Percentiles rank a stretch among this genome's conserved stretches.
Conservation (phyloP, 305 asterid genomes). For the Stenogyne calaminthoides region DNA sequence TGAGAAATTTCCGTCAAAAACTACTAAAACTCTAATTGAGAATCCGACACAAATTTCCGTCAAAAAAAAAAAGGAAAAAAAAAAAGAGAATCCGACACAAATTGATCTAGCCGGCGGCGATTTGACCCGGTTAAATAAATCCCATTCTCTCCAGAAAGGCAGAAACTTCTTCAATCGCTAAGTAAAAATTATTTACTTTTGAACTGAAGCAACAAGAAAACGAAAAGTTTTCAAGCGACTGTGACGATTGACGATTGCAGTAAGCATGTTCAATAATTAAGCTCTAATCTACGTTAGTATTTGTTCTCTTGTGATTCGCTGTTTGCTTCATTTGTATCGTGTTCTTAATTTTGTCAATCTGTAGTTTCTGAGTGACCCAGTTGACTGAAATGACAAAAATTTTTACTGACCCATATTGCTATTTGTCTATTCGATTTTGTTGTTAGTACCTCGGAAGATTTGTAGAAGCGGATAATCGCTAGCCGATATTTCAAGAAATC, state of each 20-base stretch:
- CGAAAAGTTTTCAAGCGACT: not conserved
- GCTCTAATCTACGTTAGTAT: not conserved
- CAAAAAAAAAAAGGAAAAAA: no score
- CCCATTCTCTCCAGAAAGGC: slow-evolving; percentile 15
- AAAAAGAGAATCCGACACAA: no score
- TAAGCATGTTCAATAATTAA: slow-evolving; percentile 11
- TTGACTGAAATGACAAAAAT: slow-evolving; percentile 2
- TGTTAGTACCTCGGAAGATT: slow-evolving; percentile 13
- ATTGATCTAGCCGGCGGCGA: not conserved
- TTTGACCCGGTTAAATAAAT: slow-evolving; percentile 12
- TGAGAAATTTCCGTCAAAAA: no score
- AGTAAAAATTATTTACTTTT: not conserved
- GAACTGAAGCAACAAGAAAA: not conserved
- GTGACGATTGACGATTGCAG: slow-evolving; percentile 1
- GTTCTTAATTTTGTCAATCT: not conserved
- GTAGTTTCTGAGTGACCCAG: not conserved
- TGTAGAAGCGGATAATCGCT: not conserved
- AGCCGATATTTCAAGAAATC: slow-evolving; percentile 1
- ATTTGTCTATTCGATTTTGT: not conserved
- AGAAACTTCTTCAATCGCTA: slow-evolving; percentile 39
- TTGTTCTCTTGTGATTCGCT: not conserved
- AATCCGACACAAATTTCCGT: no score
- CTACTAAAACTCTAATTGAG: not conserved
- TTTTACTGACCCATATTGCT: not conserved
- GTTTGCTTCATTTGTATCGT: not conserved